Percentiles rank a stretch among this genome's conserved stretches.
These are phyloP conservation scores for Crithidia mellificae DNA, from an alignment of 208 protist genomes.

Conservation along the genomic window DNA sequence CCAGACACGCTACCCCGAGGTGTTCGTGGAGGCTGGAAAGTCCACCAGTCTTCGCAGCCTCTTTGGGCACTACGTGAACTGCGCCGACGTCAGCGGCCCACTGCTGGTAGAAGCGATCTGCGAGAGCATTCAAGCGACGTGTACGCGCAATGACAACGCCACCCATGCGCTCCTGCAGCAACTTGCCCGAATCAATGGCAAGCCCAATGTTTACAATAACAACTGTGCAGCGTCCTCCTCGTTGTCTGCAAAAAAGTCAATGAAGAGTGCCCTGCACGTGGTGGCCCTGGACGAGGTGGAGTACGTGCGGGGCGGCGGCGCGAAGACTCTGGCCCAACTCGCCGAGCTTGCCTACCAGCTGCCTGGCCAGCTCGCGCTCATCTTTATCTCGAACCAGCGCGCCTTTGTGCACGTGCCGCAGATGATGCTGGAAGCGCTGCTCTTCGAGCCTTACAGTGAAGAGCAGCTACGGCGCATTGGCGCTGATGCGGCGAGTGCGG, in stretches of 20 bases:
- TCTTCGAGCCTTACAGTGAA: constrained; percentile 68
- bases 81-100: constrained; percentile 58
- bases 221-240: background rate
- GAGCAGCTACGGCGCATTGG: constrained; percentile 55
- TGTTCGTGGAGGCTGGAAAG: constrained; percentile 19
- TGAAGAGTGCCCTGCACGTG: constrained; percentile 49
- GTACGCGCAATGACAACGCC: constrained; percentile 36
- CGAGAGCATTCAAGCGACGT: constrained; percentile 41
- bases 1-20: constrained; percentile 27
- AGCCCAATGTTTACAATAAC: background rate
- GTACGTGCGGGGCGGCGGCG: constrained; percentile 49
- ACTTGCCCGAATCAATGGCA: constrained; percentile 28
- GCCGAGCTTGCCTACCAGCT: constrained; percentile 45
- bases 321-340: constrained; percentile 47
- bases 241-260: background rate
- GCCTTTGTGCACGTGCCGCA: constrained; percentile 76
- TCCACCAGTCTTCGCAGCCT: constrained; percentile 3
- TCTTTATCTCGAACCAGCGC: constrained; percentile 82
- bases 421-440: constrained; percentile 60
- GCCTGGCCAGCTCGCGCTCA: constrained; percentile 57
- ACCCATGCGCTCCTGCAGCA: constrained; percentile 36
- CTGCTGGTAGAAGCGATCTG: constrained; percentile 50
- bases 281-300: constrained; percentile 84
- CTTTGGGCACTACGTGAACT: constrained; percentile 84
- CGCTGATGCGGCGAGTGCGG: constrained; percentile 23